These are phyloP conservation scores for Microdochium nivale DNA, from an alignment of 2,329 filamentous ascomycete genomes.

Conservation along the genomic window DNA sequence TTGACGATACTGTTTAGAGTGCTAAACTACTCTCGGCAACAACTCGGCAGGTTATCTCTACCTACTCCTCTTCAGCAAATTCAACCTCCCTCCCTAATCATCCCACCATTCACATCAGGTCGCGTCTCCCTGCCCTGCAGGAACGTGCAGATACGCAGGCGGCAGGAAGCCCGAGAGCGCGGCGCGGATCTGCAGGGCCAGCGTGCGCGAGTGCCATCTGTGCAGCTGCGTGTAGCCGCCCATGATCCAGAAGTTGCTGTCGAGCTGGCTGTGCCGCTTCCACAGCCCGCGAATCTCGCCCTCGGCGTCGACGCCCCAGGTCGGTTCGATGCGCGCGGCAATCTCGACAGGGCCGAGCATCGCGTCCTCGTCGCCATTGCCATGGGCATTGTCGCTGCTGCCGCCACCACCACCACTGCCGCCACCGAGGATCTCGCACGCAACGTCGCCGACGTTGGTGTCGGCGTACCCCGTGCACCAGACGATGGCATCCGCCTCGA, in stretches of 20 bases:
- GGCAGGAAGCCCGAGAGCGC: slow-evolving; percentile 23
- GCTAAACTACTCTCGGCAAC: too few species aligned
- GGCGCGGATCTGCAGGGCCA: slow-evolving; percentile 35
- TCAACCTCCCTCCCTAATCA: too few species aligned
- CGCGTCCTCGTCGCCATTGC: neutral
- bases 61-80: too few species aligned
- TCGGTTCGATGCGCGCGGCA: slow-evolving; percentile 22
- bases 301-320: slow-evolving; percentile 31
- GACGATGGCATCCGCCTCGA: slow-evolving; percentile 26
- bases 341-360: slow-evolving; percentile 18
- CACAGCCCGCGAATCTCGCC: slow-evolving; percentile 31
- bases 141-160: slow-evolving; percentile 16
- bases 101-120: too few species aligned
- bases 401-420: neutral
- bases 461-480: slow-evolving; percentile 31
- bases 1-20: too few species aligned
- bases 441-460: slow-evolving; percentile 17
- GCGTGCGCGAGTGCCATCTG: slow-evolving; percentile 22
- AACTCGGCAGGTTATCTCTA: too few species aligned
- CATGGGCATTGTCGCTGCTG: neutral
- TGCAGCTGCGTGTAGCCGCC: slow-evolving; percentile 23
- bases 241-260: slow-evolving; percentile 26
- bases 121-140: neutral
- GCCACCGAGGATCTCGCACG: slow-evolving; percentile 17
- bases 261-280: slow-evolving; percentile 19